Percentiles rank a stretch among this genome's conserved stretches.
phyloP scores from a whole-genome alignment of 345 rosid genomes.

The Schrenkiella parvula region DNA sequence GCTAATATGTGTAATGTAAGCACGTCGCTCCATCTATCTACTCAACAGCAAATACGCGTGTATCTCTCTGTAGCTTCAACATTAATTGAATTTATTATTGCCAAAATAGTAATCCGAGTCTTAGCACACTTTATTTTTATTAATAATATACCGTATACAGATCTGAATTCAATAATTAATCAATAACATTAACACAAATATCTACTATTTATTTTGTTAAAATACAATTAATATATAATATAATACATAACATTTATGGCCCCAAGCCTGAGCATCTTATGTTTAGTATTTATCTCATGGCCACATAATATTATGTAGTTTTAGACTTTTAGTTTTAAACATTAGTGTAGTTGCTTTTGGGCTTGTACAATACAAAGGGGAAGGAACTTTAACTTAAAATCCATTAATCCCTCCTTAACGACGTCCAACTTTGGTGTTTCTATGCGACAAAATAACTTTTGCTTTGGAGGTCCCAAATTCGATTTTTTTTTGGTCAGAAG shows the following conservation, averaged over 20 bases:
- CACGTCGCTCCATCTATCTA: constrained; percentile 24
- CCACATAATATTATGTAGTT: background rate
- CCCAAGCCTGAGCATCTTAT: background rate
- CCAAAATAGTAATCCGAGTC: background rate
- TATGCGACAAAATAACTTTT: background rate
- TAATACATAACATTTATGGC: background rate
- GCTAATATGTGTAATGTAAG: constrained; percentile 40
- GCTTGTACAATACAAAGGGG: background rate
- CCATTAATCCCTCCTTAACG: background rate
- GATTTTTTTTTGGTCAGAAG: no score
- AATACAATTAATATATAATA: no score
- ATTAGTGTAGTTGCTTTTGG: constrained; percentile 1
- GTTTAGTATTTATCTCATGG: background rate
- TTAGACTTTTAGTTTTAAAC: no score
- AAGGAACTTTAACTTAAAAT: background rate
- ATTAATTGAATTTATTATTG: background rate
- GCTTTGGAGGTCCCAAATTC: no score
- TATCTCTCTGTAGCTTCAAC: background rate
- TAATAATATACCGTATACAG: no score
- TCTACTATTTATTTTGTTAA: no score
- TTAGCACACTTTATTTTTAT: background rate
- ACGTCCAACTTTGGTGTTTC: background rate
- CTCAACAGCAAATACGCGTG: background rate
- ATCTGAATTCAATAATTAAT: no score
- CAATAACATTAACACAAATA: no score